phyloP scores from a whole-genome alignment of 2,329 filamentous ascomycete genomes.

The Cytospora paraplurivora region DNA sequence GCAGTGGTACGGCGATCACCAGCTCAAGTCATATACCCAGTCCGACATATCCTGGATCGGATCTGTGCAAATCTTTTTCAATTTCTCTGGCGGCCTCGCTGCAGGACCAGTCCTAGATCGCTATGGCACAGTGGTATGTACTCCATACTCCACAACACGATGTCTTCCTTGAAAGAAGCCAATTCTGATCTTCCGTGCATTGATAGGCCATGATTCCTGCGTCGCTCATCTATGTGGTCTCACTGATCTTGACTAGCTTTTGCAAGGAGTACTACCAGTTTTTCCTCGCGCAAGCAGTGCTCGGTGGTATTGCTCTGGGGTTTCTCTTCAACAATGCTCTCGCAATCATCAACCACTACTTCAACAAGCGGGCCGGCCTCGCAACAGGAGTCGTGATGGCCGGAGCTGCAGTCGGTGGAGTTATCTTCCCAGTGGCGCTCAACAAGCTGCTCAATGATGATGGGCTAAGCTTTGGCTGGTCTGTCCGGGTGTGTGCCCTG shows the following conservation, averaged over 20 bases:
- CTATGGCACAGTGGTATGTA: constrained; percentile 24
- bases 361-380: constrained; percentile 32
- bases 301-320: constrained; percentile 38
- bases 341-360: constrained; percentile 34
- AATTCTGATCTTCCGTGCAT: background rate
- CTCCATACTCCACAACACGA: background rate
- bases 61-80: constrained; percentile 28
- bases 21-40: constrained; percentile 25
- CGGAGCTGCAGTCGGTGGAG: constrained; percentile 31
- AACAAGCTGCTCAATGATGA: constrained; percentile 28
- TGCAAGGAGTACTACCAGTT: constrained; percentile 29
- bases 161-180: too few species aligned
- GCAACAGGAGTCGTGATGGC: constrained; percentile 32
- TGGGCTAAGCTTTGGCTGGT: constrained; percentile 30
- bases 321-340: constrained; percentile 39
- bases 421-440: constrained; percentile 31
- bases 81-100: constrained; percentile 25
- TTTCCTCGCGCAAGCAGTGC: constrained; percentile 27
- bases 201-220: constrained; percentile 23
- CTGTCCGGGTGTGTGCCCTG: constrained; percentile 30
- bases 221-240: constrained; percentile 26
- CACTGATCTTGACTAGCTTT: constrained; percentile 24
- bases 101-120: constrained; percentile 27
- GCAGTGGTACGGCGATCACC: constrained; percentile 25
- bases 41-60: constrained; percentile 29